These are phyloP conservation scores for Ceratocystis eucalypticola DNA, from an alignment of 2,329 filamentous ascomycete genomes.

Conservation along the genomic window DNA sequence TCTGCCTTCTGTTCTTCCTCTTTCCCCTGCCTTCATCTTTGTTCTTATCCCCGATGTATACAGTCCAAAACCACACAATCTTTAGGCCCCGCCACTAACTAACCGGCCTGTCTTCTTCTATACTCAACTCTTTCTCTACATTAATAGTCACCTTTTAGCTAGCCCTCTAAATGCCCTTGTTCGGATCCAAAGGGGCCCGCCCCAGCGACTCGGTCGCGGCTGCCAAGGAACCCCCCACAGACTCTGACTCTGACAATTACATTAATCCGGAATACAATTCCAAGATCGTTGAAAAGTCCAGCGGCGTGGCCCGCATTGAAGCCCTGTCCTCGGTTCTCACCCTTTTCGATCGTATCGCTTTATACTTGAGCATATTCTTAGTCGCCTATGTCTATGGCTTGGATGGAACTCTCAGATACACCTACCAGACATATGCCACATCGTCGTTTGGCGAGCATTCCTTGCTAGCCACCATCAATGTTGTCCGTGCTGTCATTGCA, in stretches of 20 bases:
- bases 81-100: too few relatives aligned
- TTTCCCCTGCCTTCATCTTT: not conserved
- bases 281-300: conserved; percentile 26
- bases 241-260: not conserved
- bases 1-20: not conserved
- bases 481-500: conserved; percentile 44
- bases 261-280: conserved; percentile 15
- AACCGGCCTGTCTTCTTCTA: not conserved
- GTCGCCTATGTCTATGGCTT: conserved; percentile 51
- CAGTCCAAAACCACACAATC: not conserved
- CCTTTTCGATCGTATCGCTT: conserved; percentile 36
- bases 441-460: conserved; percentile 38
- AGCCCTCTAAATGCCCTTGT: not conserved
- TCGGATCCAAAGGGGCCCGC: not conserved
- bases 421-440: conserved; percentile 44
- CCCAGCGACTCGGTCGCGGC: not conserved
- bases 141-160: not conserved
- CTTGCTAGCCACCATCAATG: conserved; percentile 43
- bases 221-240: not conserved
- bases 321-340: conserved; percentile 41
- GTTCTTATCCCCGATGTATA: not conserved
- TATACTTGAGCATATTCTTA: conserved; percentile 49
- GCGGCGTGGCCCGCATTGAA: conserved; percentile 48
- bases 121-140: not conserved
- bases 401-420: conserved; percentile 42